Evolutionary conservation across 108 stramenopile genomes (phyloP), one percentile per base, ranked within the genome.

Genomic region (Cylindrotheca closterium): DNA sequence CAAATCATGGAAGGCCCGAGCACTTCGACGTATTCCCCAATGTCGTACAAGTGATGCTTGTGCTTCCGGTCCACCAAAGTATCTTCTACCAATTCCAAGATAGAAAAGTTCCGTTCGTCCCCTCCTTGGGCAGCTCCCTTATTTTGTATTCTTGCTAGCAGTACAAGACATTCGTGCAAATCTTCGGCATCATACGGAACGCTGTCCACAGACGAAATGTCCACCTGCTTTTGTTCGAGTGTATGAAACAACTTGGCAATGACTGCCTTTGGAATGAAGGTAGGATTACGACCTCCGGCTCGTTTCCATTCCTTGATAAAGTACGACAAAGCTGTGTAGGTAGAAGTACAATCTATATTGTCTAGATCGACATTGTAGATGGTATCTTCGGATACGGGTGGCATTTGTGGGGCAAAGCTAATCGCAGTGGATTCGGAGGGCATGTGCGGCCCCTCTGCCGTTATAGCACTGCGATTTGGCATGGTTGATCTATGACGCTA

Each of bases 1-100:
- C 75, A 81, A 51, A 46, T 52, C 70, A 73, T 81, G 47, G 63
- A 63, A 26, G 63, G 56, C 22, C 73, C 76, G 2, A 58, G 55
- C 22, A 74, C 59, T 63, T 81, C 80, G 7, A 81, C 71, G 74
- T 74, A 80, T 48, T 70, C 68, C 23, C 79, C 79, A 64, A 68
- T 63, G 24, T 61, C 58, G 60, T 74, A 74, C 4, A 54, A 48
- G 47, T 67, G 67, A 23, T 24, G 45, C 57, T 67, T 67, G 47
- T 58, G 23, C 15, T 22, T 58, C 0, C 67, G 56, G 32, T 67
- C 67, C 8, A 67, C 2, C 24, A 67, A 32, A 0, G 57, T 33
- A 58, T 67, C 48, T 58, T 49, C 56, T 5, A 58, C 26, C 3
- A 67, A 55, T 23, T 67, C 56, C 51, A 25, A 29, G 15, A 67